Percentiles rank a stretch among this genome's conserved stretches.
phyloP scores from a whole-genome alignment of 1,284 basidiomycete genomes.

The Abortiporus biennis region DNA sequence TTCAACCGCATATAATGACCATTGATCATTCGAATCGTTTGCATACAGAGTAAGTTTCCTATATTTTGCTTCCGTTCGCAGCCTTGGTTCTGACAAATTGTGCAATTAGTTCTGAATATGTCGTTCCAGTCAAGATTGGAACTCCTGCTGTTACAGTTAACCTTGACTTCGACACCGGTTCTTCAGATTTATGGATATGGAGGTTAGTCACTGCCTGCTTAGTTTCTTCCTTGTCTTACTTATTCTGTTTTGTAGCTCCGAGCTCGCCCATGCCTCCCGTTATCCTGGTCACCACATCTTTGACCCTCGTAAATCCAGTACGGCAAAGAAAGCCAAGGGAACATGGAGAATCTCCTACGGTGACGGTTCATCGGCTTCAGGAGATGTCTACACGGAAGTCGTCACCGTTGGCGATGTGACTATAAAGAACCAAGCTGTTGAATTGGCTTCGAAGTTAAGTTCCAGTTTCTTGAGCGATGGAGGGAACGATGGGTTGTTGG shows the following conservation, averaged over 20 bases:
- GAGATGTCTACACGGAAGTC: constrained; percentile 28
- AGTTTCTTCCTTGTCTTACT: neutral
- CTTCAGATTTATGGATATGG: constrained; percentile 31
- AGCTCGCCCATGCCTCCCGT: constrained; percentile 17
- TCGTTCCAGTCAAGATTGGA: constrained; percentile 31
- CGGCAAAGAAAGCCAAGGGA: constrained; percentile 23
- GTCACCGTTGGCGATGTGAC: constrained; percentile 27
- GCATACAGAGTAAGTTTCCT: no score
- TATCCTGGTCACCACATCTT: constrained; percentile 26
- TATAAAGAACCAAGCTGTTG: constrained; percentile 29
- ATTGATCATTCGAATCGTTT: neutral
- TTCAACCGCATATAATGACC: neutral
- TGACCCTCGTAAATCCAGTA: constrained; percentile 27
- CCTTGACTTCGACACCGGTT: constrained; percentile 34
- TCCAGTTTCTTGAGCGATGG: constrained; percentile 28
- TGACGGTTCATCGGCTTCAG: constrained; percentile 32
- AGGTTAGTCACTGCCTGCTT: constrained; percentile 13
- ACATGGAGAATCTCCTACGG: constrained; percentile 35
- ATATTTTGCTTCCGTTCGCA: neutral
- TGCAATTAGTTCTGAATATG: constrained; percentile 28
- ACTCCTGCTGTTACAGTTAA: constrained; percentile 31
- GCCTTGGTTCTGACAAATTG: neutral
- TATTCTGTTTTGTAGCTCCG: constrained; percentile 14
- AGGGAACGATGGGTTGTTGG: constrained; percentile 31
- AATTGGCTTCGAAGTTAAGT: constrained; percentile 29